A percentile compares a stretch with the other conserved stretches of the same genome.
Evolutionary conservation across 257 asterid species (phyloP).

Genomic region (Dorcoceras hygrometricum): DNA sequence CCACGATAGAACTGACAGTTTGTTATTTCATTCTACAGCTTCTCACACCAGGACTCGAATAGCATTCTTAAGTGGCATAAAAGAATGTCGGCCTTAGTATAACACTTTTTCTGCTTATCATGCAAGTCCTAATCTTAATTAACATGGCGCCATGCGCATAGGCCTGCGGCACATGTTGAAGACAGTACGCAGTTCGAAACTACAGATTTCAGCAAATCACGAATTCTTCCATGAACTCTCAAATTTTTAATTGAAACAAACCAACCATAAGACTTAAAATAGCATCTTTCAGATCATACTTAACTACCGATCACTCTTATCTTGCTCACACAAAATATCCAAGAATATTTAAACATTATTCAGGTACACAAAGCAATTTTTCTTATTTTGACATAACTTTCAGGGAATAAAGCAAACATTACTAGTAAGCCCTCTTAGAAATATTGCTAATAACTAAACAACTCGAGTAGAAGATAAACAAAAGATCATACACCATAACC

Average conservation of each 20-base stretch:
- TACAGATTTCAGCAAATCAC: background rate
- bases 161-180: background rate
- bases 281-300: background rate
- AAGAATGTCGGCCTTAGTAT: background rate
- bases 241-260: too few species aligned
- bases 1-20: background rate
- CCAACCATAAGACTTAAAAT: background rate
- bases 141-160: background rate
- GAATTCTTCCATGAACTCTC: background rate
- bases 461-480: constrained; percentile 3
- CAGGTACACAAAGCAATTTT: background rate
- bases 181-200: background rate
- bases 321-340: background rate
- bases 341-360: too few species aligned
- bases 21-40: background rate
- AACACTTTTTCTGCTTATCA: background rate
- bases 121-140: background rate
- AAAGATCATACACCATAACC: background rate
- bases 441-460: constrained; percentile 2
- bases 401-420: background rate
- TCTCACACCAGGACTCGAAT: background rate
- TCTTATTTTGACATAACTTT: background rate
- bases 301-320: background rate
- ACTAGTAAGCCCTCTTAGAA: background rate
- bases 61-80: background rate